phyloP scores from a whole-genome alignment of 371 early-diverging fungal species.

The Mucor plumbeus region DNA sequence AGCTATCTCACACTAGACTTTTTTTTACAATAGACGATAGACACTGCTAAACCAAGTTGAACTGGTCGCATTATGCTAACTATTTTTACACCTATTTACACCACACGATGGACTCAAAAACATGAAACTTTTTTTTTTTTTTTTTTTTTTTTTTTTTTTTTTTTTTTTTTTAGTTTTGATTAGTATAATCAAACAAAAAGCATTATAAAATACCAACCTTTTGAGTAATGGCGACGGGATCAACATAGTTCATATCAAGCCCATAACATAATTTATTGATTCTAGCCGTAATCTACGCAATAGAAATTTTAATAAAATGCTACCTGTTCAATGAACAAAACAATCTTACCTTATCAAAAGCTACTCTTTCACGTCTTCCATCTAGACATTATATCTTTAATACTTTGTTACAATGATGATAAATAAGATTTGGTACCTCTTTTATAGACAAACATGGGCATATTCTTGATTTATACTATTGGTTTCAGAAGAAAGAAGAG shows the following conservation, averaged over 20 bases:
- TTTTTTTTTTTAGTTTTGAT: no score
- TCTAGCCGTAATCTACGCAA: conserved; percentile 82
- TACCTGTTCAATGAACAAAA: neutral
- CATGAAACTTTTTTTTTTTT: no score
- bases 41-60: no score
- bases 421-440: conserved; percentile 53
- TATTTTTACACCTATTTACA: no score
- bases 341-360: conserved; percentile 79
- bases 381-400: conserved; percentile 47
- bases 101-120: no score
- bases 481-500: conserved; percentile 3
- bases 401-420: neutral
- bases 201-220: conserved; percentile 56
- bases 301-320: neutral
- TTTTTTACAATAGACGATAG: no score
- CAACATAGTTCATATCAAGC: conserved; percentile 83
- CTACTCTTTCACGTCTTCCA: conserved; percentile 82
- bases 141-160: neutral
- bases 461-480: conserved; percentile 4
- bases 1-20: no score
- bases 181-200: no score
- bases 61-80: no score
- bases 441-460: conserved; percentile 77
- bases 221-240: conserved; percentile 84
- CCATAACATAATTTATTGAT: conserved; percentile 89